Base-by-base conservation (phyloP, 2,329 filamentous ascomycete genomes). In the Ophiostoma ulmi region DNA sequence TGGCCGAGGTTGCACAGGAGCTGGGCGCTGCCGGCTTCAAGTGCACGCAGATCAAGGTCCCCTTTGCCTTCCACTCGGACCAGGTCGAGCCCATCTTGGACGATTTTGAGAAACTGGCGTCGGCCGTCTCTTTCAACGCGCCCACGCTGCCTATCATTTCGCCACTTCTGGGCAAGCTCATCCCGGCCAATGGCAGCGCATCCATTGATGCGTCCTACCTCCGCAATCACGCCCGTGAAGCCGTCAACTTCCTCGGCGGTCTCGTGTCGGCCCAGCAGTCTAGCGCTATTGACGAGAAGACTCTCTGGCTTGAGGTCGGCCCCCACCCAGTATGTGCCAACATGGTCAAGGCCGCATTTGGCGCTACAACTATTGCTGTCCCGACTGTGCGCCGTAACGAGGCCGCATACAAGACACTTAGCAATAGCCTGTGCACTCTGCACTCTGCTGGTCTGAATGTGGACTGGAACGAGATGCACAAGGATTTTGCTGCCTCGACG, bases 291-390 rank as follows among this genome's bases (percentile, higher is more conserved):
- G 84, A 89, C 73, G 86, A 88, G 73, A 87, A 88, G 79, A 90
- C 89, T 6, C 83, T 88, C 39, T 92, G 87, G 86, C 81, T 93
- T 70, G 91, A 93, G 77, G 80, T 93, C 73, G 91, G 91, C n/a
- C 90, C 90, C 52, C 88, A 92, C 75, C 89, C 90, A 0, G 86
- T 92, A 17, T 90, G 87, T 78, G 84, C 85, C 64, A 85, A 85
- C 72, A 88, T 93, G 84, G 84, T 92, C 74, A 90, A 89, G 80
- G 84, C 86, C 20, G 87, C 85, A 5, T 83, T 91, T 70, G 85
- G 85, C 36, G 78, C 80, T 6, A 80, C 82, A 11, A 85, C 84
- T 36, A 81, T 85, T 58, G 84, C 86, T 17, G 83, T 86, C 13
- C 84, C 88, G 2, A 88, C 89, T 2, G 81, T 91, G 13, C 87